phyloP scores from a whole-genome alignment of 2,329 filamentous ascomycete species.

The Alternaria sp. region DNA sequence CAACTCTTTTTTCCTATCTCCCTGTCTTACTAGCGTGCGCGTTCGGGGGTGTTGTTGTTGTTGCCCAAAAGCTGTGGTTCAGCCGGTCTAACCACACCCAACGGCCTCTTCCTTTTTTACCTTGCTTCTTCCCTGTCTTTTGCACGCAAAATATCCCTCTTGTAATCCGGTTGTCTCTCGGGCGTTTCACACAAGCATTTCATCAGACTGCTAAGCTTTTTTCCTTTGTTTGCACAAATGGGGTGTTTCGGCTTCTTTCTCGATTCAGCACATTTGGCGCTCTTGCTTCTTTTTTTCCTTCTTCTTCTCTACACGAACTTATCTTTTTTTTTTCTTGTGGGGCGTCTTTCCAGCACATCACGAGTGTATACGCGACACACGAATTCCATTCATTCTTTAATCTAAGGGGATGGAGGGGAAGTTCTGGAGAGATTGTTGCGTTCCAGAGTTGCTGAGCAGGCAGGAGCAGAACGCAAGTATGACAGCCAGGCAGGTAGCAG shows the following conservation, averaged over 20 bases:
- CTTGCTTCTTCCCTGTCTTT: conserved; percentile 16
- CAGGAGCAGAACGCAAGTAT: background rate
- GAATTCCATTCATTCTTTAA: conserved; percentile 17
- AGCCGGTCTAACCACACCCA: conserved; percentile 34
- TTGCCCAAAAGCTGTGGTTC: conserved; percentile 16
- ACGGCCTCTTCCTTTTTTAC: conserved; percentile 1
- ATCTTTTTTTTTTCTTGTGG: conserved; percentile 3
- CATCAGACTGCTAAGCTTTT: conserved; percentile 16
- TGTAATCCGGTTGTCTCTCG: conserved; percentile 26
- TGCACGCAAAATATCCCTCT: conserved; percentile 9
- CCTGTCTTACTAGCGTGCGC: conserved; percentile 24
- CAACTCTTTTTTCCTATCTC: background rate
- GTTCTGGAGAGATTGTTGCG: background rate
- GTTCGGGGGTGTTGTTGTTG: conserved; percentile 4
- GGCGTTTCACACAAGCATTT: conserved; percentile 8
- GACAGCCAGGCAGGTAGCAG: background rate
- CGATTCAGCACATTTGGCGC: conserved; percentile 1
- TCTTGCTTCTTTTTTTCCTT: conserved; percentile 5
- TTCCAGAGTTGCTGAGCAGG: background rate
- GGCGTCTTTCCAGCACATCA: conserved; percentile 25
- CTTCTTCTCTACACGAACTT: background rate
- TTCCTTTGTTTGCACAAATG: conserved; percentile 4
- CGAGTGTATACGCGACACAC: conserved; percentile 37
- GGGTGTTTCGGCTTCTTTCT: conserved; percentile 2
- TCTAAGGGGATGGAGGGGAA: background rate